Base-by-base conservation (phyloP, 2,329 filamentous ascomycete genomes). In the Lachnellula occidentalis region DNA sequence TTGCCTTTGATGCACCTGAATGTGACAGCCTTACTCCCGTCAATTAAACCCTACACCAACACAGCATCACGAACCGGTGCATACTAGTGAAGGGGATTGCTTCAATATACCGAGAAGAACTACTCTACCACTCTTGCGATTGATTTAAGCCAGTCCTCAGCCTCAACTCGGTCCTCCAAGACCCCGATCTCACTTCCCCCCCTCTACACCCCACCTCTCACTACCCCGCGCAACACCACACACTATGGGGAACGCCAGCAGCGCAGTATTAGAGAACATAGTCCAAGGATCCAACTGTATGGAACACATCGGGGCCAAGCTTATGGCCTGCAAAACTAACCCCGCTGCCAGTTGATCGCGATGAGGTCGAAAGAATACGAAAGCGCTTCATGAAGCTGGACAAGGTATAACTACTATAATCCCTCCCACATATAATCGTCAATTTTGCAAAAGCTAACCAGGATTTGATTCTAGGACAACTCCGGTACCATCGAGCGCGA, bases 301-400 rank as follows among this genome's bases (percentile, higher is more conserved):
- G 61, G 39, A 21, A 17, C 14, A 55, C 45, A 53, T 45, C 41
- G 57, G 54, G 45, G 50, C 24, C 34, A 8, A 6, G 12, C 41
- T 21, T 31, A 43, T 9, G 51, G 45, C 45, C 42, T 43, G 45
- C 31, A 45, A 14, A 42, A 48, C 56, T 60, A 45, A 63, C 48
- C 45, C 43, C 8, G 45, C 21, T 51, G 45, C 56, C 67, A 97
- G 92, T 99, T 78, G 90, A 99, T 77, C 87, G 89, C 72, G 94
- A 99, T 68, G 94, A 99, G 74, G 91, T 99, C 57, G 94, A 97
- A 71, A 84, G 94, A 68, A 79, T 99, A 71, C 83, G 91, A 69
- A 99, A 99, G 78, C 84, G 92, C 59, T 99, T 99, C 71, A 97
- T 97, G 92, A 99, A 99, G 76, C 79, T 99, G 57, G 94, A 99